Evolutionary conservation across 805 yeast genomes (phyloP).

Genomic region (Starmerella vaccinii): DNA sequence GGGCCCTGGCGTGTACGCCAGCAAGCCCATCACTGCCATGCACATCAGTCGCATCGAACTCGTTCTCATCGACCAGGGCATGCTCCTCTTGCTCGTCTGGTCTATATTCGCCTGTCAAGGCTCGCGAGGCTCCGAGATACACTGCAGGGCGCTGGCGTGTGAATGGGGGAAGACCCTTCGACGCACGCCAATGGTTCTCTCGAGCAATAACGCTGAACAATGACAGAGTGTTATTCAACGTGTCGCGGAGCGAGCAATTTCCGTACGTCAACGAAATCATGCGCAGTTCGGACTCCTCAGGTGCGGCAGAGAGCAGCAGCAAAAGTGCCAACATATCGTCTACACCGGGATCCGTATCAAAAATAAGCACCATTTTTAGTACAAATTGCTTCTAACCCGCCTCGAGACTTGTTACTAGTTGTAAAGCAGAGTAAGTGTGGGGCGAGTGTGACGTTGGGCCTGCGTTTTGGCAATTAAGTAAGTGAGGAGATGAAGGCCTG

Average conservation of each 20-base stretch:
- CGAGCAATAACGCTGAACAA: conserved; percentile 30
- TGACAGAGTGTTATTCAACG: conserved; percentile 32
- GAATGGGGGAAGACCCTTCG: conserved; percentile 21
- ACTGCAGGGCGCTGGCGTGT: conserved; percentile 29
- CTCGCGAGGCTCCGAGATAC: conserved; percentile 29
- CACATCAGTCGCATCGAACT: conserved; percentile 33
- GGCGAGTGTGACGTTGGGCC: too few relatives aligned
- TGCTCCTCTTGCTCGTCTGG: conserved; percentile 17
- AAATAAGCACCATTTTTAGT: conserved; percentile 28
- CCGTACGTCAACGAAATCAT: conserved; percentile 34
- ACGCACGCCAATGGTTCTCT: conserved; percentile 27
- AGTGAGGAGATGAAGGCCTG: neutral
- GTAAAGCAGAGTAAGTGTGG: too few relatives aligned
- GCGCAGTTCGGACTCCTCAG: conserved; percentile 25
- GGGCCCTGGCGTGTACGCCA: conserved; percentile 31
- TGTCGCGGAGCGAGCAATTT: conserved; percentile 30
- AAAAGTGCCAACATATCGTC: conserved; percentile 36
- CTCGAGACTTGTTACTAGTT: too few relatives aligned
- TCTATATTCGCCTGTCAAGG: conserved; percentile 12
- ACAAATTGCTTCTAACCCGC: too few relatives aligned
- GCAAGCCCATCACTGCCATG: conserved; percentile 37
- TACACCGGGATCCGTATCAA: conserved; percentile 38
- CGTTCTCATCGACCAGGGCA: conserved; percentile 14
- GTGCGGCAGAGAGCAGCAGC: conserved; percentile 30
- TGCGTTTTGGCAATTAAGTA: neutral